Conservation (phyloP, 2,329 filamentous ascomycete genomes). For the Aspergillus amoenus region DNA sequence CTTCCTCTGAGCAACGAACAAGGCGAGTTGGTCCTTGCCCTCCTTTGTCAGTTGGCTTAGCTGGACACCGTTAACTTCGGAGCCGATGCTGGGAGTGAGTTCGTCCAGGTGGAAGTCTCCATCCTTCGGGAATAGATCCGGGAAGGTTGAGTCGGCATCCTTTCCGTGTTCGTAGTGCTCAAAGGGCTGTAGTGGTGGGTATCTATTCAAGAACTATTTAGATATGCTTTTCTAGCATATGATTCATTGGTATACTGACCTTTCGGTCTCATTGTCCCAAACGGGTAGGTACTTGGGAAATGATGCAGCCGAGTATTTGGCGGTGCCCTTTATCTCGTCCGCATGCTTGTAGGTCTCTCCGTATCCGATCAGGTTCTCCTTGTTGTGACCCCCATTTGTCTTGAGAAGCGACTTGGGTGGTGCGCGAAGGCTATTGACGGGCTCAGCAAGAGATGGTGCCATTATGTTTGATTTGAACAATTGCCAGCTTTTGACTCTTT, state of each 20-base stretch:
- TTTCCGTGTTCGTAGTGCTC: conserved; percentile 74
- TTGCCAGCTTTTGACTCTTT: neutral
- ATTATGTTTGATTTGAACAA: conserved; percentile 21
- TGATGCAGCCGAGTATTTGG: conserved; percentile 55
- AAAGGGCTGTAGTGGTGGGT: conserved; percentile 65
- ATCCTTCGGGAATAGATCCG: conserved; percentile 61
- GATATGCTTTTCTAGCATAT: neutral
- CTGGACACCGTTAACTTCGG: conserved; percentile 70
- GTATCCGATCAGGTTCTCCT: conserved; percentile 38
- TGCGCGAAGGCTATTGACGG: conserved; percentile 25
- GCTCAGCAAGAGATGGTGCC: conserved; percentile 37
- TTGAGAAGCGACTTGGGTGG: conserved; percentile 25
- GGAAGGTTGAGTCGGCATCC: conserved; percentile 68
- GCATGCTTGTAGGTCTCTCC: conserved; percentile 44
- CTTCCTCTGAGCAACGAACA: conserved; percentile 53
- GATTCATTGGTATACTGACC: conserved; percentile 18
- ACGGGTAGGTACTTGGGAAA: conserved; percentile 74
- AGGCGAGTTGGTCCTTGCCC: conserved; percentile 73
- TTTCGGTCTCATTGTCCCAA: conserved; percentile 60
- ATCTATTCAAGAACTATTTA: conserved; percentile 42
- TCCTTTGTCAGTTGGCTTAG: conserved; percentile 65
- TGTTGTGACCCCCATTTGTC: conserved; percentile 34
- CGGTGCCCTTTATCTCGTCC: conserved; percentile 54
- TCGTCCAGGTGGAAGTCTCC: conserved; percentile 51
- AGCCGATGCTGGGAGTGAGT: conserved; percentile 71